These are phyloP conservation scores for Albugo candida DNA, from an alignment of 352 stramenopile genomes.

Conservation along the genomic window DNA sequence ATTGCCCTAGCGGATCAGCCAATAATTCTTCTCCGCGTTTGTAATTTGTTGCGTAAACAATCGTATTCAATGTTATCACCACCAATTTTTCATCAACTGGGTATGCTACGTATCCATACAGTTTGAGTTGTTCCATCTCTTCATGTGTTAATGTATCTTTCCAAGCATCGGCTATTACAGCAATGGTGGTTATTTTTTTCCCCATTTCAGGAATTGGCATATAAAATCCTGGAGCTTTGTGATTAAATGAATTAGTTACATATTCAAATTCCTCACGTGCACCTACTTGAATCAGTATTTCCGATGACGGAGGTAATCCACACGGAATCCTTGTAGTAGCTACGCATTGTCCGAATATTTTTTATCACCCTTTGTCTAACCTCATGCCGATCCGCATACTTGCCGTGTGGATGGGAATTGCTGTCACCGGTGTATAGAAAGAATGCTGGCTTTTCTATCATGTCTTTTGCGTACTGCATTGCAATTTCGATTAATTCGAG, in stretches of 20 bases:
- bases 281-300: too few relatives aligned
- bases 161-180: constrained; percentile 30
- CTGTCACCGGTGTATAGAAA: constrained; percentile 74
- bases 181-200: too few relatives aligned
- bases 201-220: neutral
- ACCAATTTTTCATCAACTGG: constrained; percentile 36
- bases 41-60: constrained; percentile 43
- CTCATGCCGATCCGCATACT: too few relatives aligned
- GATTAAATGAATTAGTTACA: too few relatives aligned
- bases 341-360: too few relatives aligned
- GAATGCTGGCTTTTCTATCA: constrained; percentile 33
- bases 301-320: too few relatives aligned
- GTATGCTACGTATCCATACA: constrained; percentile 39
- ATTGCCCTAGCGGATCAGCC: constrained; percentile 82
- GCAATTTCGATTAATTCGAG: constrained; percentile 44
- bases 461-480: constrained; percentile 21
- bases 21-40: too few relatives aligned
- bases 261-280: too few relatives aligned
- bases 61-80: constrained; percentile 61
- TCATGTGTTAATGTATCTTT: constrained; percentile 20
- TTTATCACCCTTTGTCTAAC: too few relatives aligned
- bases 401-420: constrained; percentile 40
- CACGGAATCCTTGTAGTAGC: too few relatives aligned
- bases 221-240: neutral
- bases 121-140: constrained; percentile 34